These are phyloP conservation scores for Glaciozyma antarctica DNA, from an alignment of 768 basidiomycete genomes.

Conservation along the genomic window DNA sequence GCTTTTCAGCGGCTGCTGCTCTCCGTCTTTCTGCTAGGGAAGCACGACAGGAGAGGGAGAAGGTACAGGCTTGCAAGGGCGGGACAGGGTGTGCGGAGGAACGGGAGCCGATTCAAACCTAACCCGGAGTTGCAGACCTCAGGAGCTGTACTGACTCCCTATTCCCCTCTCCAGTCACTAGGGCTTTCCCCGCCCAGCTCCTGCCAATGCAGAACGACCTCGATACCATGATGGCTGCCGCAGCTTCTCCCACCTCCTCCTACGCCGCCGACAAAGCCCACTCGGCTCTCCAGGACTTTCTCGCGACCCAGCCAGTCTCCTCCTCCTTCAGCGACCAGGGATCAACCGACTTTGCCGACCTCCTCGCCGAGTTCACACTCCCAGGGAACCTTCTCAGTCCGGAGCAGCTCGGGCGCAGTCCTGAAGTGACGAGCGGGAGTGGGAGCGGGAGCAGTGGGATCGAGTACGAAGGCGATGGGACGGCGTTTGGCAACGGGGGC, in stretches of 20 bases:
- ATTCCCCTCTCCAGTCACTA: too few species aligned
- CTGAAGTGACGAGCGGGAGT: background rate
- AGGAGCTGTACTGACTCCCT: too few species aligned
- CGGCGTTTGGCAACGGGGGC: background rate
- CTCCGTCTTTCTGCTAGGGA: too few species aligned
- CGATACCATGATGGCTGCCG: too few species aligned
- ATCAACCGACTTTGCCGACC: background rate
- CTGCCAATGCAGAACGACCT: too few species aligned
- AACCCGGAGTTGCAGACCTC: too few species aligned
- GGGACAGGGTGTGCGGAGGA: too few species aligned
- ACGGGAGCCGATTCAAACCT: too few species aligned
- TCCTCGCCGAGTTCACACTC: background rate
- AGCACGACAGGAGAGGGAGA: too few species aligned
- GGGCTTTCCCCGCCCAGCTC: too few species aligned
- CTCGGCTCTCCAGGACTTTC: background rate
- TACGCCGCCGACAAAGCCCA: background rate
- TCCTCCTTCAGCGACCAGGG: background rate
- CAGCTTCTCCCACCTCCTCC: background rate
- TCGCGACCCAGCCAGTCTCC: background rate
- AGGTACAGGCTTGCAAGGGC: too few species aligned
- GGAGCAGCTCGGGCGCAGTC: background rate
- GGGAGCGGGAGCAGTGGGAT: background rate
- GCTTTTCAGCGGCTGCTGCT: too few species aligned
- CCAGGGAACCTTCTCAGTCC: background rate
- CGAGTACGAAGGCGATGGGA: background rate